These are phyloP conservation scores for Penicillium goetzii DNA, from an alignment of 495 filamentous ascomycete species.

Conservation along the genomic window DNA sequence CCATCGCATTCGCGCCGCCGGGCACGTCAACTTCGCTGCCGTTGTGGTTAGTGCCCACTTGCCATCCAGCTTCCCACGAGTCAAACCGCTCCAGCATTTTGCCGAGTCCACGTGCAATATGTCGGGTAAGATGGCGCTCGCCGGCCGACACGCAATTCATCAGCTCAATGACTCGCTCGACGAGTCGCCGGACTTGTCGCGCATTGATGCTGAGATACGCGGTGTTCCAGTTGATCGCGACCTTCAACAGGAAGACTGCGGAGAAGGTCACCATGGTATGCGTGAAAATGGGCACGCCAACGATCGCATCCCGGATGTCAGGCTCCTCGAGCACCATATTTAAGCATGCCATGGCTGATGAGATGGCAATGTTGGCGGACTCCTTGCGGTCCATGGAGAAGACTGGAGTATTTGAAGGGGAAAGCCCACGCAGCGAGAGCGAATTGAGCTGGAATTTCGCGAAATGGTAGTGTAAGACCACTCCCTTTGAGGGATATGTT, in stretches of 20 bases:
- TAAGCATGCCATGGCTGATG: constrained; percentile 58
- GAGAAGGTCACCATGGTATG: constrained; percentile 68
- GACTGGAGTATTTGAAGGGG: constrained; percentile 52
- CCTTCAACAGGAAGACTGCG: constrained; percentile 60
- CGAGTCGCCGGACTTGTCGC: constrained; percentile 50
- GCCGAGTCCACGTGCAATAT: constrained; percentile 56
- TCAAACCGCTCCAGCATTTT: constrained; percentile 57
- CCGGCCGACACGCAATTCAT: constrained; percentile 57
- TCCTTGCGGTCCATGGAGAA: constrained; percentile 59
- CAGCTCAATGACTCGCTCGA: constrained; percentile 54
- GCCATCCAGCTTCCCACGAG: constrained; percentile 47
- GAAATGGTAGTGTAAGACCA: constrained; percentile 64
- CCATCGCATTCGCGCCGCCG: constrained; percentile 52
- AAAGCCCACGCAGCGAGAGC: constrained; percentile 57
- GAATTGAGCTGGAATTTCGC: constrained; percentile 65
- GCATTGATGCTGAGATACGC: constrained; percentile 50
- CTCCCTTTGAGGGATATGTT: constrained; percentile 61
- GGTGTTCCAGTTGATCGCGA: constrained; percentile 59
- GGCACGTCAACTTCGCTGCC: constrained; percentile 35
- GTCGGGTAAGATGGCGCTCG: constrained; percentile 56
- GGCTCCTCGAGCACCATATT: constrained; percentile 59
- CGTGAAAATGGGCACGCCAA: constrained; percentile 60
- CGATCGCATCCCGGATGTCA: constrained; percentile 61
- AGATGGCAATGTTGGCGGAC: constrained; percentile 59
- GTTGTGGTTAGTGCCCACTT: constrained; percentile 27